Percentiles rank a stretch among this genome's conserved stretches.
Evolutionary conservation across 306 rosid species (phyloP).

Genomic region (Oxytropis ochrocephala): DNA sequence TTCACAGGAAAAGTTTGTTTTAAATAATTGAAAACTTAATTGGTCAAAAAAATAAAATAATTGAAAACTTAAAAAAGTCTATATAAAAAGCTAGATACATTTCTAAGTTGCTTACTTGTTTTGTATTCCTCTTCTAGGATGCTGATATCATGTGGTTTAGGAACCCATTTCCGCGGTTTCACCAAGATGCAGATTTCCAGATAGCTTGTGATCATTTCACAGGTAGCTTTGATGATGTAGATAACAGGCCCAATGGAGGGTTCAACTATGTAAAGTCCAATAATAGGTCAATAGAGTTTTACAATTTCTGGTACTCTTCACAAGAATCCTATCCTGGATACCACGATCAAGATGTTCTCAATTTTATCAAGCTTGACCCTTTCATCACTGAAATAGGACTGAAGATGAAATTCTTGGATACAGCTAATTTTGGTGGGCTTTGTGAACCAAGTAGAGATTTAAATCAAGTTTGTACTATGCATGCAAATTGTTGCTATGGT

Average conservation of each 20-base stretch:
- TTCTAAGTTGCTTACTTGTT: neutral
- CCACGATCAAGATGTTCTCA: slow-evolving; percentile 99
- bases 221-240: slow-evolving; percentile 50
- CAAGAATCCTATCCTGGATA: slow-evolving; percentile 62
- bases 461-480: slow-evolving; percentile 90
- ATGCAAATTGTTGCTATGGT: slow-evolving; percentile 89
- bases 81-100: neutral
- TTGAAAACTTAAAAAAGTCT: neutral
- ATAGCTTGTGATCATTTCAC: slow-evolving; percentile 87
- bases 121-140: slow-evolving; percentile 56
- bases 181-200: slow-evolving; percentile 74
- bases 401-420: slow-evolving; percentile 79
- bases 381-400: slow-evolving; percentile 47
- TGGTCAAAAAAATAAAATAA: too few relatives aligned
- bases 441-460: slow-evolving; percentile 94
- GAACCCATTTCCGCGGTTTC: slow-evolving; percentile 84
- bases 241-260: slow-evolving; percentile 88
- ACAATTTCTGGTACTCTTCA: slow-evolving; percentile 72
- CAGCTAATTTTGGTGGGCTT: slow-evolving; percentile 87
- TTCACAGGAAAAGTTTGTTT: neutral
- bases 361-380: slow-evolving; percentile 67
- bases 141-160: slow-evolving; percentile 98
- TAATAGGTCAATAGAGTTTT: slow-evolving; percentile 74
- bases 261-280: slow-evolving; percentile 79
- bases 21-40: neutral